Percentiles rank a stretch among this genome's conserved stretches.
Conservation (phyloP, 176 grass and related monocot species). For the Elymus sibiricus region DNA sequence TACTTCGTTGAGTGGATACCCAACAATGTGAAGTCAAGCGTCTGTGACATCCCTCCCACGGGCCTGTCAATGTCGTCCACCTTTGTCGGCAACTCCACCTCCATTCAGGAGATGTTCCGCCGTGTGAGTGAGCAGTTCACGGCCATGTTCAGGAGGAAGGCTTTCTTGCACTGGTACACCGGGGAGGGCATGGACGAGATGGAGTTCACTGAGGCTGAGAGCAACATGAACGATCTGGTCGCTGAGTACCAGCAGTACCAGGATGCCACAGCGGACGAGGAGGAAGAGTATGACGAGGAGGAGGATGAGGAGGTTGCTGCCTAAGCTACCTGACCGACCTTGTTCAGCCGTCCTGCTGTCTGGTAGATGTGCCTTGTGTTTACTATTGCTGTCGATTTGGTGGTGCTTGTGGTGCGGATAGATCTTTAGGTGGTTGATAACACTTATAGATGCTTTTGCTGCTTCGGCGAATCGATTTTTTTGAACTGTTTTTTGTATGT, state of each 20-base stretch:
- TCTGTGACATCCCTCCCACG: slow-evolving; percentile 81
- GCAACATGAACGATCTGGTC: slow-evolving; percentile 78
- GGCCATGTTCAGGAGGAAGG: slow-evolving; percentile 96
- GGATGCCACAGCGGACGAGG: slow-evolving; percentile 48
- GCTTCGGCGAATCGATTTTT: neutral
- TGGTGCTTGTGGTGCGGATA: slow-evolving; percentile 8
- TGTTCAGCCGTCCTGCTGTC: neutral
- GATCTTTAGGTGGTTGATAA: neutral
- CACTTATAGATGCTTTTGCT: neutral
- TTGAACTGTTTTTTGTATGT: slow-evolving; percentile 9
- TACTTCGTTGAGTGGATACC: slow-evolving; percentile 98
- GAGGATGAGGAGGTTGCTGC: slow-evolving; percentile 44
- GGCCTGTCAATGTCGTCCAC: slow-evolving; percentile 69
- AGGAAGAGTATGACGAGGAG: slow-evolving; percentile 43
- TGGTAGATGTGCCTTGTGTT: slow-evolving; percentile 13
- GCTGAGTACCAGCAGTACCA: slow-evolving; percentile 72
- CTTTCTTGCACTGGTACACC: slow-evolving; percentile 96
- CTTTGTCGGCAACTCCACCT: slow-evolving; percentile 72
- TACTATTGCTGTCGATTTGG: neutral
- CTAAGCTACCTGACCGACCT: slow-evolving; percentile 18
- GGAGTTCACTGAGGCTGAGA: slow-evolving; percentile 86
- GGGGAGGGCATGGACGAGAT: slow-evolving; percentile 99
- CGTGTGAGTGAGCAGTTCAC: slow-evolving; percentile 97
- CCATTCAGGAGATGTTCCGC: slow-evolving; percentile 80
- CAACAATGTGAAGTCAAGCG: slow-evolving; percentile 90